phyloP scores from a whole-genome alignment of 768 basidiomycete genomes.

The Tulasnella sp. region DNA sequence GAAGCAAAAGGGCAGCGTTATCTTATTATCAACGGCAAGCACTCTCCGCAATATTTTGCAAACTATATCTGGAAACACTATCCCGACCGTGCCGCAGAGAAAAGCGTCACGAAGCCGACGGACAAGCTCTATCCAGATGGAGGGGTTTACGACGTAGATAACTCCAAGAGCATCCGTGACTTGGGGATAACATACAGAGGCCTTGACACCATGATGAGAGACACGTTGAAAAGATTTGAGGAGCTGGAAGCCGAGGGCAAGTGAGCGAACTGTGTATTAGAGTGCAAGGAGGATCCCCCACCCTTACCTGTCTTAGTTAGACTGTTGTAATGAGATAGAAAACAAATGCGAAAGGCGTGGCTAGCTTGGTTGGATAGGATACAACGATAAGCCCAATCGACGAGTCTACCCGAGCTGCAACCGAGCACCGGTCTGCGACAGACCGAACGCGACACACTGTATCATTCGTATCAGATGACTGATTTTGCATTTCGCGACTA shows the following conservation, averaged over 20 bases:
- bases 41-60: conserved; percentile 20
- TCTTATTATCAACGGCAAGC: conserved; percentile 21
- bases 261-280: neutral
- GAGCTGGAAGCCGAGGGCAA: conserved; percentile 14
- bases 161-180: conserved; percentile 18
- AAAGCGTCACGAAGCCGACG: neutral
- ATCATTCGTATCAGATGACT: neutral
- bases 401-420: no score
- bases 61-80: conserved; percentile 21
- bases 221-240: neutral
- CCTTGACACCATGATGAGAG: conserved; percentile 18
- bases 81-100: conserved; percentile 18
- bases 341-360: no score
- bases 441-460: no score
- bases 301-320: no score
- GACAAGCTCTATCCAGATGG: conserved; percentile 18
- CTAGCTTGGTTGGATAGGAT: no score
- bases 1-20: conserved; percentile 25
- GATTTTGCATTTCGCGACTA: no score
- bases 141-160: conserved; percentile 11
- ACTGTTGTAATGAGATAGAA: no score
- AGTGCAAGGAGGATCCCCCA: no score
- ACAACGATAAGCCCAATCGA: no score
- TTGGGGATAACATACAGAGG: neutral
- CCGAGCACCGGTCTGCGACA: no score